Evolutionary conservation across 2,329 filamentous ascomycete genomes (phyloP), one percentile per base, ranked within the genome.

Genomic region (Pseudogymnoascus sp.): DNA sequence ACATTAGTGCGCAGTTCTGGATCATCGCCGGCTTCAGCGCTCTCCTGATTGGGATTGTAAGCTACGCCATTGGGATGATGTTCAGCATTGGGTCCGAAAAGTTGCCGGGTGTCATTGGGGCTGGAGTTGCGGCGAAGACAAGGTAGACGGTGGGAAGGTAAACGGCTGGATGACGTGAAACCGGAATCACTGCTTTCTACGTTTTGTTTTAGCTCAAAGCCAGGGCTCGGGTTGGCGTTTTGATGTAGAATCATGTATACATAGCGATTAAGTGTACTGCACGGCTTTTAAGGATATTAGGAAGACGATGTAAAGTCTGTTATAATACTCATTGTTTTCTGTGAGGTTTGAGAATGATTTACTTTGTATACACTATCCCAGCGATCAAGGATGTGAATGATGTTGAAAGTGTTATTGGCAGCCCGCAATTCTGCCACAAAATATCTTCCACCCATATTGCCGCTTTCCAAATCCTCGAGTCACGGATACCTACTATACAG

Each of bases 51-150:
- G 82, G 84, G 55, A 76, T 90, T 38, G 77, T 96, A 28, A 81
- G 80, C 38, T 87, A 89, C 73, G 86, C 85, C 9, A 87, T 97
- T 69, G 86, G 88, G 5, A 79, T 96, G 81, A 75, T 99, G 61
- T 95, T 88, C 75, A 87, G 80, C 66, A 90, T 97, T 71, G 95
- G 93, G 35, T 85, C 89, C 74, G 87, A 96, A 79, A 89, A 92
- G 76, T 80, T 97, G 67, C 95, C 95, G 0, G 92, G 92, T 69
- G 93, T 99, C 7, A 93, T 99, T 75, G 91, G 92, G n/a, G 95
- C 95, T 58, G 95, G 95, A 66, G 93, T 99, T 38, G 90, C 88
- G 67, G 84, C 86, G 35, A 91, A 88, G 75, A 43, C 67, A 25
- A 70, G 71, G 66, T 73, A 69, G 63, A 31, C 12, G 58, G 23